phyloP scores from a whole-genome alignment of 1,139 yeast species.

The Pichia sp. region DNA sequence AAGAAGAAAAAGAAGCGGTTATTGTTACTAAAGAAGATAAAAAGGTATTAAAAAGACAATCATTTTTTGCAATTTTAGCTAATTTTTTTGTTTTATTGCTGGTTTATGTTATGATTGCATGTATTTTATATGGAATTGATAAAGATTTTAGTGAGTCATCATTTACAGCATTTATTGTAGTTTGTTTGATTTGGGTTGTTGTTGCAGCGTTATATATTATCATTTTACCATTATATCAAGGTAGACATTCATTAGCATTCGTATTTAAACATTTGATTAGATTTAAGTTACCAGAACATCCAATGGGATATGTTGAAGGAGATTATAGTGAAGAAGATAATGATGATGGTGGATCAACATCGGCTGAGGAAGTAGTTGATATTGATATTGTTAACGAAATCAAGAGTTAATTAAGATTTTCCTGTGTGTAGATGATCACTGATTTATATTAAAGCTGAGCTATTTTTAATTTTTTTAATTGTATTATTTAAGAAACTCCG shows the following conservation, averaged over 20 bases:
- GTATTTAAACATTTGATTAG: slow-evolving; percentile 4
- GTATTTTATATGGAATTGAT: slow-evolving; percentile 77
- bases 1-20: slow-evolving; percentile 38
- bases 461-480: too few relatives aligned
- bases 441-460: too few relatives aligned
- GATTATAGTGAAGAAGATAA: too few relatives aligned
- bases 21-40: slow-evolving; percentile 25
- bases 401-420: too few relatives aligned
- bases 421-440: too few relatives aligned
- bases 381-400: too few relatives aligned
- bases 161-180: slow-evolving; percentile 79
- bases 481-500: too few relatives aligned
- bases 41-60: slow-evolving; percentile 23
- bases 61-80: slow-evolving; percentile 20
- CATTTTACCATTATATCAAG: slow-evolving; percentile 36
- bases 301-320: too few relatives aligned
- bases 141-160: slow-evolving; percentile 66
- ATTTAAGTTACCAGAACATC: slow-evolving; percentile 11
- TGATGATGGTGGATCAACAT: neutral
- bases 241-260: slow-evolving; percentile 28
- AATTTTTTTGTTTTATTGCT: slow-evolving; percentile 31
- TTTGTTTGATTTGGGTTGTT: slow-evolving; percentile 62
- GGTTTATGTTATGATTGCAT: slow-evolving; percentile 35
- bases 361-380: neutral
- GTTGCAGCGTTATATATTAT: slow-evolving; percentile 34